Conservation (phyloP, 164 flowering plant species). For the Tinospora cordifolia region DNA sequence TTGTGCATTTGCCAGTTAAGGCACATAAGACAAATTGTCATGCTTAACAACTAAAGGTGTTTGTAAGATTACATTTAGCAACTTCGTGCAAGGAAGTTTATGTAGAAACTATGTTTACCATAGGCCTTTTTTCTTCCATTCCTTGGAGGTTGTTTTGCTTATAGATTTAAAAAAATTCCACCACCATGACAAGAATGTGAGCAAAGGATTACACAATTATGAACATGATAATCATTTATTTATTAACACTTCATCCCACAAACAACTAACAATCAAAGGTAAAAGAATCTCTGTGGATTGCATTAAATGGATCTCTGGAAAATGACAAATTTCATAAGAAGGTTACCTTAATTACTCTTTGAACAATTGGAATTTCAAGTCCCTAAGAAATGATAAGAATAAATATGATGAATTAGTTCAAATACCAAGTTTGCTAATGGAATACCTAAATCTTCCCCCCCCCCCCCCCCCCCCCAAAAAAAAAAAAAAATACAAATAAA, state of each 20-base stretch:
- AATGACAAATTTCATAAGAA: background rate
- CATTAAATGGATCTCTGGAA: background rate
- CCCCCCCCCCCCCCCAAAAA: too few relatives aligned
- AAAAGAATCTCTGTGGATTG: background rate
- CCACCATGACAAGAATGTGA: background rate
- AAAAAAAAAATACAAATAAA: background rate
- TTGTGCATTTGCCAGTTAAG: background rate
- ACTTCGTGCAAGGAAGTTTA: background rate
- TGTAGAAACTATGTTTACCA: background rate
- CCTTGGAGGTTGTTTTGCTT: background rate
- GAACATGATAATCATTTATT: background rate
- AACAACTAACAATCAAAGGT: background rate
- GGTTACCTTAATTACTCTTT: slow-evolving; percentile 76
- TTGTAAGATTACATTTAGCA: too few relatives aligned
- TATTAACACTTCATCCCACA: background rate
- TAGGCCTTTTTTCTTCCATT: background rate
- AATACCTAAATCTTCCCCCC: background rate
- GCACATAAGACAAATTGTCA: background rate
- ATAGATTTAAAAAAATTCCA: background rate
- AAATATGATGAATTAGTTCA: too few relatives aligned
- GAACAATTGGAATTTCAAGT: slow-evolving; percentile 82
- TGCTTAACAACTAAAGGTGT: background rate
- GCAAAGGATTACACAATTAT: background rate
- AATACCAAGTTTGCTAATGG: too few relatives aligned
- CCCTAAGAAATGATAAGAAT: slow-evolving; percentile 61